These are phyloP conservation scores for Phaffia rhodozyma DNA, from an alignment of 1,284 basidiomycete species.

Conservation along the genomic window DNA sequence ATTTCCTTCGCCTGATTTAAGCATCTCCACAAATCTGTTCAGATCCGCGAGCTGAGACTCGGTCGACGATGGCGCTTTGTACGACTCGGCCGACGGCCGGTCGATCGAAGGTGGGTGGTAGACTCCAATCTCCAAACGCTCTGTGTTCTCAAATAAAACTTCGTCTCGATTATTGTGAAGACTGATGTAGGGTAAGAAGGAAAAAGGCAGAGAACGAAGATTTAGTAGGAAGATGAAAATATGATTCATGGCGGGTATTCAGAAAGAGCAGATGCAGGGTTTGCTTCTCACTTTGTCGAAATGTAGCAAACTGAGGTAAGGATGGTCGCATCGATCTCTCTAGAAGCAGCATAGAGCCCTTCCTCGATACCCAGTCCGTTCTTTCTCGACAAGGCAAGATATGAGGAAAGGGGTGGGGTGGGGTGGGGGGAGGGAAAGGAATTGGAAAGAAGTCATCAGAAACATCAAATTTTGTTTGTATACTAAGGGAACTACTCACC, in stretches of 20 bases:
- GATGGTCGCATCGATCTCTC: conserved; percentile 29
- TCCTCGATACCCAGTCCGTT: conserved; percentile 64
- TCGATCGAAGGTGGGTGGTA: conserved; percentile 24
- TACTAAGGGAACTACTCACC: conserved; percentile 21
- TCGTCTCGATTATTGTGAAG: conserved; percentile 27
- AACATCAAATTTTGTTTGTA: background rate
- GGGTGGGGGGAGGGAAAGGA: background rate
- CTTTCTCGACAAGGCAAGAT: conserved; percentile 14
- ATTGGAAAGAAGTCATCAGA: background rate
- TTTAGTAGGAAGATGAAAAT: too few relatives aligned
- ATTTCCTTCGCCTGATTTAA: conserved; percentile 23
- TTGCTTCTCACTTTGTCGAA: background rate
- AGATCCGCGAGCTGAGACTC: conserved; percentile 21
- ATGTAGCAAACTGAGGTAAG: conserved; percentile 19
- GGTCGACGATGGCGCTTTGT: conserved; percentile 13
- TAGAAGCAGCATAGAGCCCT: conserved; percentile 49
- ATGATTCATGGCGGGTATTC: too few relatives aligned
- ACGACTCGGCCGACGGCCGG: conserved; percentile 1
- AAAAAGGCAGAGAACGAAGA: conserved; percentile 22
- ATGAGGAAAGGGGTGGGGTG: background rate
- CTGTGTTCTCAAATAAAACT: conserved; percentile 18
- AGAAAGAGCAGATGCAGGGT: too few relatives aligned
- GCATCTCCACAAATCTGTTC: conserved; percentile 22
- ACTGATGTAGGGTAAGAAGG: conserved; percentile 22
- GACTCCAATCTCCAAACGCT: conserved; percentile 21